Percentiles rank a stretch among this genome's conserved stretches.
phyloP scores from a whole-genome alignment of 345 rosid genomes.

The Citrus medica region DNA sequence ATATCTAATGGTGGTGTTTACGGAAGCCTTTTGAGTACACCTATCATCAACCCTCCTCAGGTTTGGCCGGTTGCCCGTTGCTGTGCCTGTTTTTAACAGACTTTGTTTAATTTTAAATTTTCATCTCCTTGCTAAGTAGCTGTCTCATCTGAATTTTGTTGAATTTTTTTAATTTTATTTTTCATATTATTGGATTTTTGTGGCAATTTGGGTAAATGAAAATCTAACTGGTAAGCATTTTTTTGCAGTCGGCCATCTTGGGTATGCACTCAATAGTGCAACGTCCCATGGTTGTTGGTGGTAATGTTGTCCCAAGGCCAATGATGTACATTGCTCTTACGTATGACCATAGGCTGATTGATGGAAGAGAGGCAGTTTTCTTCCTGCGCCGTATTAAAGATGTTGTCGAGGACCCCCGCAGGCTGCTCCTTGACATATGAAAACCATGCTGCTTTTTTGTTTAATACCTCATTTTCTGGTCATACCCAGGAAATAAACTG shows the following conservation, averaged over 20 bases:
- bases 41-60: constrained; percentile 99
- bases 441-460: not conserved
- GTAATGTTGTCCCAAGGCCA: constrained; percentile 74
- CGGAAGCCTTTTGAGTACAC: constrained; percentile 97
- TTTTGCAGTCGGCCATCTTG: constrained; percentile 75
- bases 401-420: constrained; percentile 82
- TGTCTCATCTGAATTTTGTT: not conserved
- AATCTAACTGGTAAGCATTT: not conserved
- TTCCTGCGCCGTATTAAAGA: constrained; percentile 89
- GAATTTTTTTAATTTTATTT: not conserved
- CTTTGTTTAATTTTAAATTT: not conserved
- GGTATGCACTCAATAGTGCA: constrained; percentile 88
- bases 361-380: constrained; percentile 92
- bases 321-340: constrained; percentile 95
- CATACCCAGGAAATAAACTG: not conserved
- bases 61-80: constrained; percentile 21
- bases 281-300: constrained; percentile 87
- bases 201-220: not conserved
- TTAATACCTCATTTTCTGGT: constrained; percentile 6
- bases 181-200: not conserved
- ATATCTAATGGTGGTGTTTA: constrained; percentile 86
- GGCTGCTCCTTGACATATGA: constrained; percentile 78
- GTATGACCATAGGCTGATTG: constrained; percentile 81
- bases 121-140: not conserved
- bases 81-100: not conserved